Evolutionary conservation across 2,329 filamentous ascomycete species (phyloP), one percentile per base, ranked within the genome.

Genomic region (Diaporthe batatas): DNA sequence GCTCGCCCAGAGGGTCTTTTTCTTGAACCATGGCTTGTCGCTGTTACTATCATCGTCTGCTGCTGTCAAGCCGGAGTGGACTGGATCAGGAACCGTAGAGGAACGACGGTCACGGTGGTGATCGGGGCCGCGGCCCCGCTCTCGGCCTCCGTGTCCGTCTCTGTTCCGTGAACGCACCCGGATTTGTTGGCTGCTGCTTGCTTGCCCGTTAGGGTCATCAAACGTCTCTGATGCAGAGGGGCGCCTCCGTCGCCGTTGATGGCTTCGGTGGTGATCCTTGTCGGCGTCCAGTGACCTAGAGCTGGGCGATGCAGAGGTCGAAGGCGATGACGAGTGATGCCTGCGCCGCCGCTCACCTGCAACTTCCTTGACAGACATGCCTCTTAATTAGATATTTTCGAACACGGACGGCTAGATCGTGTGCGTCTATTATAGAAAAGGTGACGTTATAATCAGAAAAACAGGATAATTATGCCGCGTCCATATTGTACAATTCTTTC

Each of bases 21-120:
- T 71, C 49, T 71, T 71, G 49, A 71, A 71, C 69, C 69, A 71
- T 11, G 69, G 58, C 69, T 71, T 71, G 14, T 65, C 69, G 7
- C 58, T 55, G 18, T 36, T 58, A 7, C 18, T 54, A 55, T 70
- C 68, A 2, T 62, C 57, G 11, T 67, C 57, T 39, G 44, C 62
- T 36, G 44, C 62, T 25, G 44, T 12, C 44, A 51, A 18, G 5
- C 58, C 49, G 10, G 39, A 36, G 36, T 25, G 54, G 3, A 53
- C 47, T 18, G 65, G 14, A 29, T 57, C 69, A 18, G 51, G 57
- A 2, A 67, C 18, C 16, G 49, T 42, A 39, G 68, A 64, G n/a
- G 68, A 36, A 6, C 53, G 54, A 11, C 23, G 67, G 5, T 36
- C 29, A 29, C 53, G 54, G 6, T 34, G 68, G 16, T 47, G 47